Evolutionary conservation across 2,329 filamentous ascomycete genomes (phyloP).

Genomic region (Colletotrichum tropicicola): DNA sequence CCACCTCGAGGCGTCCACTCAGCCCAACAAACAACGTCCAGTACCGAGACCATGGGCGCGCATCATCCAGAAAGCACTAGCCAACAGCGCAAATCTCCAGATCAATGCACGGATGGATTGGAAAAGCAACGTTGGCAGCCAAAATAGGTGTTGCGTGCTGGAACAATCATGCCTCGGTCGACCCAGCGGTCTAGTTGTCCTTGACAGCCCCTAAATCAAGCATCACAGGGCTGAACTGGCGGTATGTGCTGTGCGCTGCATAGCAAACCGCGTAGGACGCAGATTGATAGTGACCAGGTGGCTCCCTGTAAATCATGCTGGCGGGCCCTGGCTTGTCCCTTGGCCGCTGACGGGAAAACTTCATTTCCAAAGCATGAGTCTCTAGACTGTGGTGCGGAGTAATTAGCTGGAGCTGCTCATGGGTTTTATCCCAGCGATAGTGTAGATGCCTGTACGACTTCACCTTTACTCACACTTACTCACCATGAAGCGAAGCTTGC

Average conservation of each 20-base stretch:
- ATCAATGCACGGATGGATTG: slow-evolving; percentile 7
- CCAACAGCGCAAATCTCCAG: too few species aligned
- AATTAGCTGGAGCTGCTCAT: neutral
- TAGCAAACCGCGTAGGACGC: neutral
- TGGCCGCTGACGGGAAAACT: slow-evolving; percentile 4
- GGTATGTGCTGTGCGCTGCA: slow-evolving; percentile 3
- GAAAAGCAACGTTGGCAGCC: neutral
- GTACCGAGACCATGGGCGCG: neutral
- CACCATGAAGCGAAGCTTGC: neutral
- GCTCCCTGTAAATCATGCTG: slow-evolving; percentile 18
- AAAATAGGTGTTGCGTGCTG: neutral
- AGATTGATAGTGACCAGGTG: slow-evolving; percentile 8
- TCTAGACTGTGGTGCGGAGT: slow-evolving; percentile 13
- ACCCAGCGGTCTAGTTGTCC: neutral
- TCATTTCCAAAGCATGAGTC: slow-evolving; percentile 30
- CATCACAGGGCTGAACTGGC: slow-evolving; percentile 23
- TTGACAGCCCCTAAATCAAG: neutral
- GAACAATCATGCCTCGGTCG: neutral
- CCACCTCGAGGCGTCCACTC: neutral
- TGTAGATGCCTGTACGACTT: neutral
- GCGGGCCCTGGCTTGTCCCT: slow-evolving; percentile 3
- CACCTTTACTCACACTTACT: neutral
- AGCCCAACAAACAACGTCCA: neutral
- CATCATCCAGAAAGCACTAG: too few species aligned
- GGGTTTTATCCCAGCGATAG: neutral